Percentiles rank a stretch among this genome's conserved stretches.
Conservation (phyloP, 345 rosid genomes). For the Salix arbutifolia region DNA sequence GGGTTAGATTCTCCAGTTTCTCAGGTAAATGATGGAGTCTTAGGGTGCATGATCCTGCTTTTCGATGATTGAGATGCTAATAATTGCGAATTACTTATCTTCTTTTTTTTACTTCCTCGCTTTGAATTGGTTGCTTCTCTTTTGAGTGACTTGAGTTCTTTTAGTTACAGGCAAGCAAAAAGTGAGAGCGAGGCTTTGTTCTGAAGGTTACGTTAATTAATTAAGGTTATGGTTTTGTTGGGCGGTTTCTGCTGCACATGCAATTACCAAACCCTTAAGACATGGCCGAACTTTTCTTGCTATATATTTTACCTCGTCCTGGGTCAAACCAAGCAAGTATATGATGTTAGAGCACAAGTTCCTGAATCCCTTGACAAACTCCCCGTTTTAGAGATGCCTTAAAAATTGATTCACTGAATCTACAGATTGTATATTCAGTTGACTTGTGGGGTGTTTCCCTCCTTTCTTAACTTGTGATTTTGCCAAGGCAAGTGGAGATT, state of each 20-base stretch:
- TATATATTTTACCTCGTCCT: conserved; percentile 18
- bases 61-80: conserved; percentile 1
- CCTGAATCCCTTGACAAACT: not conserved
- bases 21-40: conserved; percentile 22
- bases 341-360: not conserved
- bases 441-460: not conserved
- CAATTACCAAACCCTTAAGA: conserved; percentile 40
- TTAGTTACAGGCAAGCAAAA: conserved; percentile 11
- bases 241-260: conserved; percentile 52
- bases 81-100: not conserved
- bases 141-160: conserved; percentile 26
- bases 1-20: conserved; percentile 8
- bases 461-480: not conserved
- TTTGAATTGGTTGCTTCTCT: conserved; percentile 25
- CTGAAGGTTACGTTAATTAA: conserved; percentile 45
- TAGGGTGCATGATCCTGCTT: conserved; percentile 23
- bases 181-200: conserved; percentile 20
- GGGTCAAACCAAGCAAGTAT: not conserved
- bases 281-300: conserved; percentile 1
- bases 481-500: not conserved
- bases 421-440: not conserved
- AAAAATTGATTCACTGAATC: not conserved
- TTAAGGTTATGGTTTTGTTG: conserved; percentile 5
- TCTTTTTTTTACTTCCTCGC: not conserved
- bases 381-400: not conserved